Conservation (phyloP, 352 stramenopile genomes). For the Phytophthora sp. region DNA sequence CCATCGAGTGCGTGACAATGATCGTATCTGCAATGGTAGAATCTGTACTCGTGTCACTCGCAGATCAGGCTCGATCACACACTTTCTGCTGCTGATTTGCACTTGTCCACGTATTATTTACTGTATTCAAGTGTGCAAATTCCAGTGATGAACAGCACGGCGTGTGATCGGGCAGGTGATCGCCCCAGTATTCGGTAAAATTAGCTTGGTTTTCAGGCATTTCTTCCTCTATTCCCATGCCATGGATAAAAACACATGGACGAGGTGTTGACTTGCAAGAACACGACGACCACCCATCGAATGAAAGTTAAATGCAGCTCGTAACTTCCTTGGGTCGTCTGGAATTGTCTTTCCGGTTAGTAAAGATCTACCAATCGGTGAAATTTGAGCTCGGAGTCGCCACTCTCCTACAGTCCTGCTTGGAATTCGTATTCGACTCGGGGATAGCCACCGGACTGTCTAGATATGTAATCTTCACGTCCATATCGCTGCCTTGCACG, state of each 20-base stretch:
- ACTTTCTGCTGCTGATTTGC: conserved; percentile 35
- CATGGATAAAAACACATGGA: conserved; percentile 25
- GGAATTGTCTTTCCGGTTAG: background rate
- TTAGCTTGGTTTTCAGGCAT: conserved; percentile 13
- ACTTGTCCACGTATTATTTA: conserved; percentile 50
- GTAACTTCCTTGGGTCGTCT: background rate
- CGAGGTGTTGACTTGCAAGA: conserved; percentile 19
- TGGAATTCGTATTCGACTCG: background rate
- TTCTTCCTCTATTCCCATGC: conserved; percentile 15
- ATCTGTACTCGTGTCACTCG: conserved; percentile 18
- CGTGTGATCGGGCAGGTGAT: conserved; percentile 10
- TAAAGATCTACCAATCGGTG: background rate
- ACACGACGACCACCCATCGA: background rate
- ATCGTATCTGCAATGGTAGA: conserved; percentile 34
- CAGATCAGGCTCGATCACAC: conserved; percentile 33
- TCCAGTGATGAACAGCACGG: conserved; percentile 34
- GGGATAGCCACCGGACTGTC: background rate
- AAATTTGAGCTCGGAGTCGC: background rate
- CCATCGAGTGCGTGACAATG: conserved; percentile 47
- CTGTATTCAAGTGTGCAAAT: conserved; percentile 49
- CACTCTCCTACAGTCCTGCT: background rate
- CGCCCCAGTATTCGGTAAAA: conserved; percentile 19
- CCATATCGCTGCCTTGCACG: conserved; percentile 12
- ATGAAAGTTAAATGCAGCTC: conserved; percentile 16
- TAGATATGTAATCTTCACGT: conserved; percentile 1